Evolutionary conservation across 768 basidiomycete species (phyloP).

Genomic region (Phylloporus arenicola): DNA sequence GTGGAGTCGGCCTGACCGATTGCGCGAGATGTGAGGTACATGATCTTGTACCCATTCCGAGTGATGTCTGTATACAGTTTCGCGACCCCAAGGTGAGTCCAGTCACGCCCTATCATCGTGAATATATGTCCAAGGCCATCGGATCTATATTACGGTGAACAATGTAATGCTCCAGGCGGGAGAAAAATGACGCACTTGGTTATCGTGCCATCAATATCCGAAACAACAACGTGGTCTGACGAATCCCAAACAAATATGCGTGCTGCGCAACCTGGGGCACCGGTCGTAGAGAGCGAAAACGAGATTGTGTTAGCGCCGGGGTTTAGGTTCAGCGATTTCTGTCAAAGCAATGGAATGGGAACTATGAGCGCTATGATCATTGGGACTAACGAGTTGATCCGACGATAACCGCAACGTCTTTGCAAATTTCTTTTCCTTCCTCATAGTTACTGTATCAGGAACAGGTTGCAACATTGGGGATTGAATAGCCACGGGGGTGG

Average conservation of each 20-base stretch:
- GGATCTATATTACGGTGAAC: slow-evolving; percentile 47
- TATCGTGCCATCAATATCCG: slow-evolving; percentile 98
- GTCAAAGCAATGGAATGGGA: slow-evolving; percentile 3
- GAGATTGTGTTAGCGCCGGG: slow-evolving; percentile 88
- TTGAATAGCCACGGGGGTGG: slow-evolving; percentile 33
- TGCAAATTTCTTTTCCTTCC: slow-evolving; percentile 57
- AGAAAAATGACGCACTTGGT: slow-evolving; percentile 67
- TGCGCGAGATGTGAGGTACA: slow-evolving; percentile 95
- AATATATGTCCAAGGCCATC: slow-evolving; percentile 96
- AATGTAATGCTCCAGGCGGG: not conserved
- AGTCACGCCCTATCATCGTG: slow-evolving; percentile 95
- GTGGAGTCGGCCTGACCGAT: slow-evolving; percentile 98
- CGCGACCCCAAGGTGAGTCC: slow-evolving; percentile 96
- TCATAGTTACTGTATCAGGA: slow-evolving; percentile 3
- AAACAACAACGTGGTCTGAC: slow-evolving; percentile 86
- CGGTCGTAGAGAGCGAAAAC: slow-evolving; percentile 84
- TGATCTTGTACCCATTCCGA: slow-evolving; percentile 94
- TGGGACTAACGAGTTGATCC: slow-evolving; percentile 73
- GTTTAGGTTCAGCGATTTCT: slow-evolving; percentile 85
- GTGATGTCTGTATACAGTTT: slow-evolving; percentile 95
- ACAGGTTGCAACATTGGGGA: slow-evolving; percentile 29
- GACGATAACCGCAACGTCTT: slow-evolving; percentile 92
- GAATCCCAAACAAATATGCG: slow-evolving; percentile 95
- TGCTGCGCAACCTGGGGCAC: slow-evolving; percentile 79
- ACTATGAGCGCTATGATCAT: not conserved